phyloP scores from a whole-genome alignment of 305 asterid genomes.

The Nicotiana rustica region DNA sequence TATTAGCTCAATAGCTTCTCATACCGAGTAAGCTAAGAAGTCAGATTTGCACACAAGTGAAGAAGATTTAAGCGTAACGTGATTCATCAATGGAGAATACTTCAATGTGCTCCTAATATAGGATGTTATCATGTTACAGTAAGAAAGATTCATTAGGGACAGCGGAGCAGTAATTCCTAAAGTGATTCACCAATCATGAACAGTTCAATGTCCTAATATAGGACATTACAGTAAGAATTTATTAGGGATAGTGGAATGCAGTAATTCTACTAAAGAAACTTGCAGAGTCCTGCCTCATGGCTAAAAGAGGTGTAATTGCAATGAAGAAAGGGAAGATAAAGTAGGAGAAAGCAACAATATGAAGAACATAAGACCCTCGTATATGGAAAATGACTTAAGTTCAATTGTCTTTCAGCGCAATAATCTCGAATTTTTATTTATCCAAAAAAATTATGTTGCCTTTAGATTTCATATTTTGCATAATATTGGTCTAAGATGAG shows the following conservation, averaged over 20 bases:
- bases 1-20: constrained; percentile 10
- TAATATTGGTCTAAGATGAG: not conserved
- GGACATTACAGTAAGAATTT: not conserved
- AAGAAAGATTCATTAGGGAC: not conserved
- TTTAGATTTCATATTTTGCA: not conserved
- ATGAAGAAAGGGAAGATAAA: constrained; percentile 14
- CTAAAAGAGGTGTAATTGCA: not conserved
- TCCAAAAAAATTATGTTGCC: not conserved
- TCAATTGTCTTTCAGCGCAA: not conserved
- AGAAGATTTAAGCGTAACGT: constrained; percentile 16
- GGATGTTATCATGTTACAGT: not conserved
- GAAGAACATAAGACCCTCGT: constrained; percentile 24
- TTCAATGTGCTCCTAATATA: constrained; percentile 15
- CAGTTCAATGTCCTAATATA: not conserved
- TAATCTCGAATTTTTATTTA: constrained; percentile 18
- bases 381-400: not conserved
- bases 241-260: not conserved
- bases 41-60: not conserved
- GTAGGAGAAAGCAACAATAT: not conserved
- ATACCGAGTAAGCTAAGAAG: constrained; percentile 1
- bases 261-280: constrained; percentile 25
- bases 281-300: constrained; percentile 13
- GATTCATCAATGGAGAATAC: not conserved
- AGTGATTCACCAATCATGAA: not conserved
- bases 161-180: constrained; percentile 16